Conservation (phyloP, 495 filamentous ascomycete genomes). For the Xylaria longipes region DNA sequence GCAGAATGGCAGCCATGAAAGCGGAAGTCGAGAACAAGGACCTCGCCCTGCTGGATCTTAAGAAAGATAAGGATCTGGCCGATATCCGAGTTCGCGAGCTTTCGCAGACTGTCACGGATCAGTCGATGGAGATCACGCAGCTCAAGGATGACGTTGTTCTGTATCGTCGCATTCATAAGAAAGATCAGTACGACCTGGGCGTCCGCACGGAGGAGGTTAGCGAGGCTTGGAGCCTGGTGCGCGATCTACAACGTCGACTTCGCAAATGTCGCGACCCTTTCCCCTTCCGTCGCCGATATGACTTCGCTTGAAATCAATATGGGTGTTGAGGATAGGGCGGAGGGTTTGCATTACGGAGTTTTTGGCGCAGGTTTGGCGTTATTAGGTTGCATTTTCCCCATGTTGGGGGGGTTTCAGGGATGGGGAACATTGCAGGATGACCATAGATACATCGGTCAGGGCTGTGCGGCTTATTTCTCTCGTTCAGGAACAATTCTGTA, state of each 20-base stretch:
- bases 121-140: neutral
- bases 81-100: conserved; percentile 27
- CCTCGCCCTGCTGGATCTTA: conserved; percentile 22
- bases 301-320: neutral
- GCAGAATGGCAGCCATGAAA: conserved; percentile 24
- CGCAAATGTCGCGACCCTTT: neutral
- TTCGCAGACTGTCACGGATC: conserved; percentile 26
- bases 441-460: neutral
- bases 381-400: conserved; percentile 15
- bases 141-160: neutral
- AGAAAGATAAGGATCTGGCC: conserved; percentile 24
- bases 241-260: conserved; percentile 8
- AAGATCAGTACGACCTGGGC: conserved; percentile 13
- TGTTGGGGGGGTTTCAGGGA: neutral
- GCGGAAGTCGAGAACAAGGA: conserved; percentile 34
- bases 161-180: conserved; percentile 4
- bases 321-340: neutral
- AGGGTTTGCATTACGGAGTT: conserved; percentile 3
- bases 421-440: neutral
- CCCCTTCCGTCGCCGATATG: neutral
- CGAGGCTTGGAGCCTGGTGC: conserved; percentile 3
- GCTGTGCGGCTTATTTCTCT: conserved; percentile 13
- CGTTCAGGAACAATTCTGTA: neutral
- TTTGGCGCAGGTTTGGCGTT: conserved; percentile 9
- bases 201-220: conserved; percentile 11